Evolutionary conservation across 106 monocot genomes (phyloP).

Genomic region (Allium cepa): DNA sequence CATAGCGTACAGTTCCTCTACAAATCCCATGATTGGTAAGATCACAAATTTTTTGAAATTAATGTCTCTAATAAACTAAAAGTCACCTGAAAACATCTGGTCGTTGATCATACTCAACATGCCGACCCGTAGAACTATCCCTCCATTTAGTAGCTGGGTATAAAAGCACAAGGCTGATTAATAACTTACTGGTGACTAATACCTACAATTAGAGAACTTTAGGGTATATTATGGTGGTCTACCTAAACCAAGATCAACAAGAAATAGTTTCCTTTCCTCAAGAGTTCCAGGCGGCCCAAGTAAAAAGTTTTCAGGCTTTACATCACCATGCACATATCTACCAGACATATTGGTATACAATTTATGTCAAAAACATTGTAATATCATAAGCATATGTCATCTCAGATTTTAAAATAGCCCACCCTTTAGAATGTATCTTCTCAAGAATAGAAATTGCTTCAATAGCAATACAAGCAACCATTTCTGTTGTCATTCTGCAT

Average conservation of each 20-base stretch:
- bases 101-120: constrained; percentile 80
- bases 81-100: constrained; percentile 76
- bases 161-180: background rate
- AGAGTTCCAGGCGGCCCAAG: constrained; percentile 79
- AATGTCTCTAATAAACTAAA: background rate
- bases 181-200: background rate
- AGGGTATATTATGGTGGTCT: background rate
- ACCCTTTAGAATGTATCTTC: constrained; percentile 77
- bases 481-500: constrained; percentile 53
- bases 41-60: background rate
- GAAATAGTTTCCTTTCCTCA: constrained; percentile 85
- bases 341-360: constrained; percentile 5
- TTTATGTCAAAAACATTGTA: background rate
- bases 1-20: constrained; percentile 94
- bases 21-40: background rate
- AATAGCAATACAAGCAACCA: constrained; percentile 72
- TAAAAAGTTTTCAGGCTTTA: constrained; percentile 93
- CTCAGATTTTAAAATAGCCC: background rate
- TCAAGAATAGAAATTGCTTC: constrained; percentile 70
- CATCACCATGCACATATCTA: constrained; percentile 95
- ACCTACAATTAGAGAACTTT: background rate
- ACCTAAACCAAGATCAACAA: constrained; percentile 95
- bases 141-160: constrained; percentile 66
- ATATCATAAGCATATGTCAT: background rate
- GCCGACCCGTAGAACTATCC: constrained; percentile 45